These are phyloP conservation scores for Rhipidocladum racemiflorum DNA, from an alignment of 176 grass and related monocot species.

Conservation along the genomic window DNA sequence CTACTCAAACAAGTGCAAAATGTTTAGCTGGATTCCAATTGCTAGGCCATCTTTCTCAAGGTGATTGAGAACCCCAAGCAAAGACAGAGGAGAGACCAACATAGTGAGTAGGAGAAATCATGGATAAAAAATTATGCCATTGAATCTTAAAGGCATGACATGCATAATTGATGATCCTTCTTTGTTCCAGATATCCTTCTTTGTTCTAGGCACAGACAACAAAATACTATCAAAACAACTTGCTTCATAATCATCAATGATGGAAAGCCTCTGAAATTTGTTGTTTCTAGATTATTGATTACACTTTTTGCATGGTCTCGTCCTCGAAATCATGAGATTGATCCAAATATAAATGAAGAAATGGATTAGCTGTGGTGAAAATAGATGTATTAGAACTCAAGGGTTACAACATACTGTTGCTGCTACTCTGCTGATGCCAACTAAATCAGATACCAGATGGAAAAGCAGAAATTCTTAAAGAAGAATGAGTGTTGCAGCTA, in stretches of 20 bases:
- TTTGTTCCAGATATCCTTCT: constrained; percentile 5
- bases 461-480: constrained; percentile 26
- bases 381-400: constrained; percentile 11
- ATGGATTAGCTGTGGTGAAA: constrained; percentile 32
- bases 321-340: constrained; percentile 36
- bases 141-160: background rate
- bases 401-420: constrained; percentile 30
- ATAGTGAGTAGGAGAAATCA: background rate
- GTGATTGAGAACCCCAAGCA: background rate
- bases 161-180: background rate
- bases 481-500: constrained; percentile 15
- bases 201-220: background rate
- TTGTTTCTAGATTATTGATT: constrained; percentile 39
- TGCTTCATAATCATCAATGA: constrained; percentile 30
- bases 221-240: constrained; percentile 6
- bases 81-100: background rate
- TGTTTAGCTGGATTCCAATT: background rate
- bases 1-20: background rate
- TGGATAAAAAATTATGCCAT: background rate
- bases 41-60: background rate
- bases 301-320: constrained; percentile 39
- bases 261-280: constrained; percentile 24
- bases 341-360: constrained; percentile 42
- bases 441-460: too few species aligned
- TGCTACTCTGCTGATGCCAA: constrained; percentile 24